Evolutionary conservation across 495 filamentous ascomycete species (phyloP).

Genomic region (Lophiotrema nucula): DNA sequence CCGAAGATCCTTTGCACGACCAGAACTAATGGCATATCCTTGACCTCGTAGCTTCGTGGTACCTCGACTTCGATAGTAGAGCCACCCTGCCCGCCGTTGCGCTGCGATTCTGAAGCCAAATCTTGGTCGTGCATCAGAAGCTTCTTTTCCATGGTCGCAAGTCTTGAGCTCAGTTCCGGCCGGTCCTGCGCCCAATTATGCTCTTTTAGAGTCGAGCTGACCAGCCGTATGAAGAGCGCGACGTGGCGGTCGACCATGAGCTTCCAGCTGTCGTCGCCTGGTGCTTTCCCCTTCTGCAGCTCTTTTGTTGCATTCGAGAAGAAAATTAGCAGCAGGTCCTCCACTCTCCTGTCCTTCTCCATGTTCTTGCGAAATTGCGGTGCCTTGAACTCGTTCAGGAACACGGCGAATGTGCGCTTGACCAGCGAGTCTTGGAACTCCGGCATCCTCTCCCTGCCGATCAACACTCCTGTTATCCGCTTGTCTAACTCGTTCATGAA

Average conservation of each 20-base stretch:
- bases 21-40: slow-evolving; percentile 94
- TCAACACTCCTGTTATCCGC: slow-evolving; percentile 63
- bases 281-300: slow-evolving; percentile 72
- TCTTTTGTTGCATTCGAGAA: slow-evolving; percentile 92
- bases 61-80: slow-evolving; percentile 72
- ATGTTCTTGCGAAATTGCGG: slow-evolving; percentile 70
- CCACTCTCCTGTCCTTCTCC: slow-evolving; percentile 90
- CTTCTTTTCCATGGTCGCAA: slow-evolving; percentile 86
- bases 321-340: slow-evolving; percentile 84
- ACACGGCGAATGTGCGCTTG: slow-evolving; percentile 78
- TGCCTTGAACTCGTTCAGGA: slow-evolving; percentile 73
- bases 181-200: slow-evolving; percentile 76
- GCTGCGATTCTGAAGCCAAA: slow-evolving; percentile 57
- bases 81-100: slow-evolving; percentile 56
- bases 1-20: slow-evolving; percentile 82
- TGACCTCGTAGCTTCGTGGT: slow-evolving; percentile 84
- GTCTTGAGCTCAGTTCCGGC: slow-evolving; percentile 74
- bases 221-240: slow-evolving; percentile 88
- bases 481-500: slow-evolving; percentile 70
- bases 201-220: slow-evolving; percentile 74
- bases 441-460: slow-evolving; percentile 67
- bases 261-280: slow-evolving; percentile 89
- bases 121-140: slow-evolving; percentile 94
- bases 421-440: slow-evolving; percentile 76
- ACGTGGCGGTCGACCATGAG: slow-evolving; percentile 90